Base-by-base conservation (phyloP, 768 basidiomycete genomes). In the Agrocybe chaxingu region DNA sequence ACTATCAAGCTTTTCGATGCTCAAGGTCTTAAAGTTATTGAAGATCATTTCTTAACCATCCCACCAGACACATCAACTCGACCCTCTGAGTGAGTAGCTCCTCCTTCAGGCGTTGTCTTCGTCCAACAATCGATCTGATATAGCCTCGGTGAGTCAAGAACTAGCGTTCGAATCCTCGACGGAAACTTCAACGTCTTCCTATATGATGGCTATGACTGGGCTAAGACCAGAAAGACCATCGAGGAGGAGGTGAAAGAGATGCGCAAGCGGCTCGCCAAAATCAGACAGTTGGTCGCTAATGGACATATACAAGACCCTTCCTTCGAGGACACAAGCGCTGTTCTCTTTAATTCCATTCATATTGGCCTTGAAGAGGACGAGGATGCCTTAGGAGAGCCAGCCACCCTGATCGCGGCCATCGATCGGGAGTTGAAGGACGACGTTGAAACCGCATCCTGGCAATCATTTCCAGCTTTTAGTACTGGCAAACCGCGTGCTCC, bases 161-260 rank as follows among this genome's bases (percentile, higher is more conserved):
- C 84, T n/a, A 76, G 70, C 29, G 59, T 88, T 50, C 76, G 82
- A 19, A 58, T 91, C 4, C 73, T 78, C 38, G 69, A 87, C 38
- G 82, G 80, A 47, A 77, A 89, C 56, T 65, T 89, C 42, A 78
- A 78, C 1, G 60, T 98, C 18, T 78, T 85, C 45, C 76, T 99
- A 3, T 90, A 97, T 62, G 92, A 94, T 50, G 97, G 97, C 1
- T 99, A 94, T 60, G 97, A 99, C 63, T 99, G 97, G 95, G 68
- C 63, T 1, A 76, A 76, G 42, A 99, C 97, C 3, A 84, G 96
- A 31, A 85, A 79, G 67, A 80, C 80, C 2, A 93, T 99, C 48
- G 91, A 95, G 62, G 84, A 89, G 34, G 87, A 93, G 65, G 80
- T 92, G 41, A 91, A 87, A 62, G 86, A 88, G 38, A 92, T 98